Evolutionary conservation across 2,329 filamentous ascomycete genomes (phyloP).

Genomic region (Camillea tinctor): DNA sequence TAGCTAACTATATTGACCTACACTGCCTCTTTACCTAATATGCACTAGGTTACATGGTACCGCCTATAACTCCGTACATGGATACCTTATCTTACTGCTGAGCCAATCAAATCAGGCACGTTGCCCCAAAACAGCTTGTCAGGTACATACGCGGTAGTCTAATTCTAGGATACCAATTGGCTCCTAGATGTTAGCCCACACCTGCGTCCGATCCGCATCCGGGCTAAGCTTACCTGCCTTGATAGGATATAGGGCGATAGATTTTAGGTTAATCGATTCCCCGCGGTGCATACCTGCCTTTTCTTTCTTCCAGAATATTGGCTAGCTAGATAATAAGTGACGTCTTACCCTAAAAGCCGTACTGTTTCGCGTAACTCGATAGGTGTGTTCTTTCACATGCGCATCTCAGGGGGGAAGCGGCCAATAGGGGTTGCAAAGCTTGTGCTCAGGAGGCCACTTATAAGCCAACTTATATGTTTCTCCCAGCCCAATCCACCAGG

Average conservation of each 20-base stretch:
- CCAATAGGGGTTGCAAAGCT: too few relatives aligned
- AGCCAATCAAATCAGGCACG: constrained; percentile 27
- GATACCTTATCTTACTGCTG: constrained; percentile 20
- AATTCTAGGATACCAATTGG: constrained; percentile 17
- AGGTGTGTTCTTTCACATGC: neutral
- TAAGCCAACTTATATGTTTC: too few relatives aligned
- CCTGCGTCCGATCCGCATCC: constrained; percentile 10
- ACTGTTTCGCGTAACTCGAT: neutral
- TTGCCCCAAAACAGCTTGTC: constrained; percentile 16
- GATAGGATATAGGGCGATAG: too few relatives aligned
- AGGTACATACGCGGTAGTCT: neutral
- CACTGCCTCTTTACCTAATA: too few relatives aligned
- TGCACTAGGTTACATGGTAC: too few relatives aligned
- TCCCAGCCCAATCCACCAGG: neutral
- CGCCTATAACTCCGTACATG: too few relatives aligned
- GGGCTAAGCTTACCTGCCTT: constrained; percentile 16
- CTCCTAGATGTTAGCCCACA: constrained; percentile 1
- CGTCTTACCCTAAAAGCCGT: too few relatives aligned
- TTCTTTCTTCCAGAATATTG: neutral
- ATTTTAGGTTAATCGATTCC: too few relatives aligned
- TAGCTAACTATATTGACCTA: too few relatives aligned
- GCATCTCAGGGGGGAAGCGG: neutral
- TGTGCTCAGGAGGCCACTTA: too few relatives aligned
- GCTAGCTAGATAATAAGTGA: too few relatives aligned
- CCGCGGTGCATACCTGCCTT: constrained; percentile 13